phyloP scores from a whole-genome alignment of 208 protist species.

The Endotrypanum monterogeii region DNA sequence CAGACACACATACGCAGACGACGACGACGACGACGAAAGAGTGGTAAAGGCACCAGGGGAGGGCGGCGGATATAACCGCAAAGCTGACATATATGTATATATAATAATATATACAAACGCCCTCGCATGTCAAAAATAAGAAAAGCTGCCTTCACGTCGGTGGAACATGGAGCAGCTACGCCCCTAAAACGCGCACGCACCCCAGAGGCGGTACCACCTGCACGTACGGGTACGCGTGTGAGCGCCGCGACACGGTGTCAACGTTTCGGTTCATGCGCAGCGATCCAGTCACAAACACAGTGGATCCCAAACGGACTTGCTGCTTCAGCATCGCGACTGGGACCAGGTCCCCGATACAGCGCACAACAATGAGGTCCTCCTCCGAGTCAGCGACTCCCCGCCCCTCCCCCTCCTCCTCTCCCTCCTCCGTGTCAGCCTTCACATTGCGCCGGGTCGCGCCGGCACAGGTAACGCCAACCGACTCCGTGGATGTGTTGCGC shows the following conservation, averaged over 20 bases:
- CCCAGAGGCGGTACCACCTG: constrained; percentile 77
- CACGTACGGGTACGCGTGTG: constrained; percentile 84
- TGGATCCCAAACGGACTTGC: constrained; percentile 50
- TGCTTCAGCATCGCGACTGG: constrained; percentile 46
- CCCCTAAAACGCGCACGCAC: constrained; percentile 47
- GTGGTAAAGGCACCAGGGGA: too few relatives aligned
- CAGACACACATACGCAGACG: neutral
- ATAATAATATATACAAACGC: too few relatives aligned
- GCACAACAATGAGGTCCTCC: constrained; percentile 78
- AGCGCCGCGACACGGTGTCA: constrained; percentile 55
- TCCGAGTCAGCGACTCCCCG: constrained; percentile 17
- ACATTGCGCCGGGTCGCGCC: neutral
- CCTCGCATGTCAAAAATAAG: too few relatives aligned
- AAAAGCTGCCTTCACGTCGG: too few relatives aligned
- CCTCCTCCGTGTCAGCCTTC: neutral
- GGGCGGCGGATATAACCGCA: too few relatives aligned
- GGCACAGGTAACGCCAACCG: neutral
- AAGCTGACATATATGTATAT: too few relatives aligned
- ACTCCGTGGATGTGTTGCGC: constrained; percentile 7
- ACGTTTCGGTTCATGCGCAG: constrained; percentile 77
- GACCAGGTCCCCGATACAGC: constrained; percentile 57
- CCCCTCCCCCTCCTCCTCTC: constrained; percentile 6
- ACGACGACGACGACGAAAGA: neutral
- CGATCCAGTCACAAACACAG: constrained; percentile 59
- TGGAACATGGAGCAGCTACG: too few relatives aligned